Evolutionary conservation across 2,329 filamentous ascomycete species (phyloP).

Genomic region (Arachnopeziza araneosa): DNA sequence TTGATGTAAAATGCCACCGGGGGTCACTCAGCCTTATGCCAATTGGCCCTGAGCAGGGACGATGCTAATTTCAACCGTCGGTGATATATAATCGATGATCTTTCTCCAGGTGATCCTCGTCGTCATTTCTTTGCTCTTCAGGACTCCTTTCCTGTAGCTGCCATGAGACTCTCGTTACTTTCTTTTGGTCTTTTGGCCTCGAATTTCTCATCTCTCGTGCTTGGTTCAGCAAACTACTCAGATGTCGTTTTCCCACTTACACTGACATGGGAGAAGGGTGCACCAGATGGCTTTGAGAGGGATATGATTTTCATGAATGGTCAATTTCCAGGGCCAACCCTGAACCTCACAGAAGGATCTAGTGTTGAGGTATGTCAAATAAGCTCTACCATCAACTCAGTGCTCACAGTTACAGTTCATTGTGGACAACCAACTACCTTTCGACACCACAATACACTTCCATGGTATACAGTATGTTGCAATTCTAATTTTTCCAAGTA

Average conservation of each 20-base stretch:
- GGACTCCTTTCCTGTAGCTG: neutral
- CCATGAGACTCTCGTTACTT: slow-evolving; percentile 1
- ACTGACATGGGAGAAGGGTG: slow-evolving; percentile 15
- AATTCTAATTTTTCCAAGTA: neutral
- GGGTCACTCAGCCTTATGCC: neutral
- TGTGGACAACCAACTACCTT: slow-evolving; percentile 29
- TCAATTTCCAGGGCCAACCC: slow-evolving; percentile 25
- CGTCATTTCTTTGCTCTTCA: neutral
- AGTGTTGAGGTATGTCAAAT: slow-evolving; percentile 19
- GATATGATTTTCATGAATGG: slow-evolving; percentile 23
- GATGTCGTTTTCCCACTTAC: slow-evolving; percentile 1
- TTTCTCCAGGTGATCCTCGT: neutral
- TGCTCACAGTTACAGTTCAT: slow-evolving; percentile 14
- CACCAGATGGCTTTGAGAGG: slow-evolving; percentile 18
- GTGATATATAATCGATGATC: neutral
- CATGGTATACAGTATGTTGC: slow-evolving; percentile 30
- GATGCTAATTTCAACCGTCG: neutral
- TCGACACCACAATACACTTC: slow-evolving; percentile 36
- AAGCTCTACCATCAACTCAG: neutral
- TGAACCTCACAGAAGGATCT: slow-evolving; percentile 32
- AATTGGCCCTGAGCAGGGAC: neutral
- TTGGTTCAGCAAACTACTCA: neutral
- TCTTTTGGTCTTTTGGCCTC: slow-evolving; percentile 1
- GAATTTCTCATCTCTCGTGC: neutral
- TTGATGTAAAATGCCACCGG: neutral